A percentile compares a stretch with the other conserved stretches of the same genome.
phyloP scores from a whole-genome alignment of 2,329 filamentous ascomycete genomes.

The Talaromyces marneffei region DNA sequence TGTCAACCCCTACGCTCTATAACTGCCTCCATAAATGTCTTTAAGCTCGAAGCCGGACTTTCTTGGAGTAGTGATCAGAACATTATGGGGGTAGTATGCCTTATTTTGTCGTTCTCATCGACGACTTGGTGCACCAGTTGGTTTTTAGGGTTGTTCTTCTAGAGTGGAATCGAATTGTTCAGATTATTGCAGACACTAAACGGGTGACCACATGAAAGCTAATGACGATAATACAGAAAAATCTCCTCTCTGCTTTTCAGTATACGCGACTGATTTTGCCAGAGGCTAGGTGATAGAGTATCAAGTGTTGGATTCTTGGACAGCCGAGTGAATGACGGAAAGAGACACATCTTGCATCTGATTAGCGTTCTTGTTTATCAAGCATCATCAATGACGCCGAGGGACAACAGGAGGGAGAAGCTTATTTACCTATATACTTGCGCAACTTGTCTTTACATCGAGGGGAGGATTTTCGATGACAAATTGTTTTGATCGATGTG shows the following conservation, averaged over 20 bases:
- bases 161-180: neutral
- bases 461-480: neutral
- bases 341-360: slow-evolving; percentile 7
- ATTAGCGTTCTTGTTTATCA: slow-evolving; percentile 10
- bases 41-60: neutral
- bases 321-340: slow-evolving; percentile 7
- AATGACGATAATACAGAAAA: neutral
- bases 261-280: neutral
- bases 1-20: slow-evolving; percentile 48
- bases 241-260: neutral
- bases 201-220: neutral
- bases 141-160: neutral
- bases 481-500: neutral
- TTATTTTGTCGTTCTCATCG: neutral
- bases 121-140: neutral
- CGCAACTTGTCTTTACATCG: neutral
- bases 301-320: slow-evolving; percentile 10
- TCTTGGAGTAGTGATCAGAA: neutral
- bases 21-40: slow-evolving; percentile 7
- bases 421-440: neutral
- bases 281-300: neutral
- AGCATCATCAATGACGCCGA: slow-evolving; percentile 3
- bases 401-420: slow-evolving; percentile 1
- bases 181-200: neutral
- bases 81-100: neutral